Conservation (phyloP, 768 basidiomycete genomes). For the Lanmaoa rubissima region DNA sequence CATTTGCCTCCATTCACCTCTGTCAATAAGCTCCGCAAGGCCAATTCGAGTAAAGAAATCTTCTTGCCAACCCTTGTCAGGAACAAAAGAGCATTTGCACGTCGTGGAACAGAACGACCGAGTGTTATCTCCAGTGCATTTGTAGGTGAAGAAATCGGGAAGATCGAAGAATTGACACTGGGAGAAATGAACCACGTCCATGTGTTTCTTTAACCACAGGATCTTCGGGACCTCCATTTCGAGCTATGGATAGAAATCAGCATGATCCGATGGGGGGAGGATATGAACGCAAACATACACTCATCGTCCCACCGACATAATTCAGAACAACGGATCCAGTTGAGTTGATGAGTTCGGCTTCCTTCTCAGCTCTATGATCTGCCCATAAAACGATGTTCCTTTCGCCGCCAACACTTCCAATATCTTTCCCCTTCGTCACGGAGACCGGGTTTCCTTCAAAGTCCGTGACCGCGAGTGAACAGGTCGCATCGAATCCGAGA, state of each 20-base stretch:
- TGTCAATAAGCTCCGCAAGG: constrained; percentile 63
- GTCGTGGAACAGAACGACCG: constrained; percentile 92
- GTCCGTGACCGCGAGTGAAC: constrained; percentile 87
- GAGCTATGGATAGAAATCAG: constrained; percentile 47
- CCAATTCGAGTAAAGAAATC: constrained; percentile 89
- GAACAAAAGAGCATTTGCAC: constrained; percentile 94
- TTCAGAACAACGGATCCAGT: constrained; percentile 84
- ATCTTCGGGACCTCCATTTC: constrained; percentile 99
- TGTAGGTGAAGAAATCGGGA: constrained; percentile 95
- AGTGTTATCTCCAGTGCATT: constrained; percentile 66
- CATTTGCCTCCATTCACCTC: constrained; percentile 65
- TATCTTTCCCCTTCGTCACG: constrained; percentile 64
- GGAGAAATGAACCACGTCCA: constrained; percentile 68
- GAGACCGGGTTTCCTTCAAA: constrained; percentile 67
- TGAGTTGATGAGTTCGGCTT: constrained; percentile 86
- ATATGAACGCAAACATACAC: constrained; percentile 46
- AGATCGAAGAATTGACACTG: constrained; percentile 85
- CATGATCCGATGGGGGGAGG: background rate
- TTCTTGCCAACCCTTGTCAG: constrained; percentile 83
- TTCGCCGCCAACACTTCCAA: constrained; percentile 61
- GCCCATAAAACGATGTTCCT: constrained; percentile 95
- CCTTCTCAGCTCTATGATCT: constrained; percentile 90
- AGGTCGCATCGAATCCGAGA: constrained; percentile 94
- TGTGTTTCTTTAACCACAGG: constrained; percentile 91
- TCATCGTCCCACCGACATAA: constrained; percentile 96